phyloP scores from a whole-genome alignment of 495 filamentous ascomycete genomes.

The Podospora conica region DNA sequence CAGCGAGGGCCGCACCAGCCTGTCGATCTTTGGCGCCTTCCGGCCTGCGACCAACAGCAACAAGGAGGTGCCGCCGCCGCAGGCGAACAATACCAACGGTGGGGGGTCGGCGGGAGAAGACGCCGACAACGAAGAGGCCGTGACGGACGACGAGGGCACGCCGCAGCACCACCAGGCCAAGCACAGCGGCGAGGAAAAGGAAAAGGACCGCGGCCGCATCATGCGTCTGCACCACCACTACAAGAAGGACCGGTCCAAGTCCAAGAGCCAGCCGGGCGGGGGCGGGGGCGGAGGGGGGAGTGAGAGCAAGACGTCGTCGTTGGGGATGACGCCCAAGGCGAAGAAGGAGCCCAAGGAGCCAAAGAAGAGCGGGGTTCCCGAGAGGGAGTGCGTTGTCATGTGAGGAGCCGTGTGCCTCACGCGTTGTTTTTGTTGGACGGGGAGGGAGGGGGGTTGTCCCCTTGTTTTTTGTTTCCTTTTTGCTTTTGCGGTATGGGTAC shows the following conservation, averaged over 20 bases:
- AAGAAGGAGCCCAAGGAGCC: conserved; percentile 27
- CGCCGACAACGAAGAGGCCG: conserved; percentile 35
- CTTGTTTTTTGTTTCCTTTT: neutral
- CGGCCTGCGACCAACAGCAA: conserved; percentile 46
- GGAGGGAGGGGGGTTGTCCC: too few relatives aligned
- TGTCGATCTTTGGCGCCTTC: conserved; percentile 58
- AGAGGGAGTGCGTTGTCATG: conserved; percentile 62
- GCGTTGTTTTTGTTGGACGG: neutral
- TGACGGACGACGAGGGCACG: neutral
- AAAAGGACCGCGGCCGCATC: conserved; percentile 32
- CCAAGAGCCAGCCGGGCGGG: conserved; percentile 28
- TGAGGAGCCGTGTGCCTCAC: conserved; percentile 9
- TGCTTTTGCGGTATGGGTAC: neutral
- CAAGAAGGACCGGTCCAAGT: conserved; percentile 42
- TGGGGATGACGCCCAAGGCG: conserved; percentile 30
- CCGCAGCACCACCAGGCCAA: too few relatives aligned
- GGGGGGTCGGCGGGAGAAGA: conserved; percentile 31
- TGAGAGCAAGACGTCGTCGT: too few relatives aligned
- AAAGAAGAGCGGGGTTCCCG: conserved; percentile 41
- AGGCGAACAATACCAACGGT: conserved; percentile 34
- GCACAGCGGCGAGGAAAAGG: conserved; percentile 24
- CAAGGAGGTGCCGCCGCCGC: conserved; percentile 24
- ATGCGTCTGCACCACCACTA: conserved; percentile 34
- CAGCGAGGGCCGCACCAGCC: conserved; percentile 60
- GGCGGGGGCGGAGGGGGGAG: neutral